Evolutionary conservation across 1,284 basidiomycete genomes (phyloP).

Genomic region (Fomitopsis schrenkii): DNA sequence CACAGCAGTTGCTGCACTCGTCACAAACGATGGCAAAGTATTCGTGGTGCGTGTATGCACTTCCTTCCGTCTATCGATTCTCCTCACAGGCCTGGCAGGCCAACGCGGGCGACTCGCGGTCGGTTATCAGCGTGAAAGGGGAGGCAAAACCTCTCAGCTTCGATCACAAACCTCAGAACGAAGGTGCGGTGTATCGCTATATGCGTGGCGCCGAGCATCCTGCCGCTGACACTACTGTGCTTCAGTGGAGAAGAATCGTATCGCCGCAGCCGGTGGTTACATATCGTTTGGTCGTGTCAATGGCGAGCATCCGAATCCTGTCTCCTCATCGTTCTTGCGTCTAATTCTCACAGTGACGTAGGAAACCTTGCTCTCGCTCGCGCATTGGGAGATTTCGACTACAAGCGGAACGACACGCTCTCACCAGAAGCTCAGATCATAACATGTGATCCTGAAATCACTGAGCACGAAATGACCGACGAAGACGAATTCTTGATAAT

Average conservation of each 20-base stretch:
- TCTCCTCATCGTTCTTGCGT: neutral
- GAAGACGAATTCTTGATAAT: conserved; percentile 97
- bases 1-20: conserved; percentile 88
- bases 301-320: conserved; percentile 46
- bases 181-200: conserved; percentile 46
- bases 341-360: conserved; percentile 27
- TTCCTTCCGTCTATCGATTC: neutral
- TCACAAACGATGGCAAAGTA: conserved; percentile 78
- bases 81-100: conserved; percentile 49
- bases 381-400: conserved; percentile 97
- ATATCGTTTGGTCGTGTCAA: conserved; percentile 98
- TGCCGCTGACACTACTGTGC: neutral
- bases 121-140: conserved; percentile 86
- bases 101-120: conserved; percentile 96
- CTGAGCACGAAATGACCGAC: conserved; percentile 71
- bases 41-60: conserved; percentile 58
- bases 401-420: conserved; percentile 90
- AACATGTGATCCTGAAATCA: conserved; percentile 92
- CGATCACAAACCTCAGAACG: conserved; percentile 95
- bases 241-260: conserved; percentile 82
- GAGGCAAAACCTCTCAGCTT: conserved; percentile 85
- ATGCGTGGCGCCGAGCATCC: neutral
- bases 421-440: conserved; percentile 92
- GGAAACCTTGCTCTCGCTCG: conserved; percentile 95
- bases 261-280: conserved; percentile 92